Base-by-base conservation (phyloP, 2,329 filamentous ascomycete genomes). In the Myrmaecium sp. region DNA sequence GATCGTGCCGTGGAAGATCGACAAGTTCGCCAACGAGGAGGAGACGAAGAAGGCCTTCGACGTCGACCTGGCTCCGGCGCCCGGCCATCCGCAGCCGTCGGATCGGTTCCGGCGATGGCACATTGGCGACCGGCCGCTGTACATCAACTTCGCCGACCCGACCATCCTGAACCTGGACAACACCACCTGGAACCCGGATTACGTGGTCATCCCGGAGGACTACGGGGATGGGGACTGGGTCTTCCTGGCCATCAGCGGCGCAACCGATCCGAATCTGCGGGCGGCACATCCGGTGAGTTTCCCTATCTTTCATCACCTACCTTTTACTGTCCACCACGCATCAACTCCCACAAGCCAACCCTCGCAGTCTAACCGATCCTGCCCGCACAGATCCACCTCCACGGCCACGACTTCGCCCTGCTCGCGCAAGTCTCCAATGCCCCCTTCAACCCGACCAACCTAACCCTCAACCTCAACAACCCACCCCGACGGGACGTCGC, bases 381-480 rank as follows among this genome's bases (percentile, higher is more conserved):
- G n/a, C n/a, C n/a, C n/a, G n/a, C n/a, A n/a, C n/a, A n/a, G n/a
- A n/a, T 47, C 9, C 44, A 45, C 22, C 25, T 30, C 11, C 29
- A 30, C 25, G 37, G 42, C 8, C 40, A 46, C 11, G 42, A 46
- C 21, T 34, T 36, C 23, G 41, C 41, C 29, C 36, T 52, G 21
- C 39, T 52, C 22, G 26, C 26, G 14, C 30, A 32, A 19, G 17
- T n/a, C n/a, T n/a, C 14, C 14, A 37, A 42, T 30, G 35, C 37
- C 32, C 40, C 38, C 16, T 61, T 62, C 48, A 62, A 59, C 45
- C 37, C 41, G 10, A 37, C 32, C 20, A 49, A 51, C 14, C 46
- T 56, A 14, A 44, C 55, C 31, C 46, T 58, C 23, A 43, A 55
- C 21, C 45, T 62, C 15, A 39, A 52, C 35, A 54, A 54, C 30